Percentiles rank a stretch among this genome's conserved stretches.
Conservation (phyloP, 78 protist genomes). For the Cavenderia fasciculata region DNA sequence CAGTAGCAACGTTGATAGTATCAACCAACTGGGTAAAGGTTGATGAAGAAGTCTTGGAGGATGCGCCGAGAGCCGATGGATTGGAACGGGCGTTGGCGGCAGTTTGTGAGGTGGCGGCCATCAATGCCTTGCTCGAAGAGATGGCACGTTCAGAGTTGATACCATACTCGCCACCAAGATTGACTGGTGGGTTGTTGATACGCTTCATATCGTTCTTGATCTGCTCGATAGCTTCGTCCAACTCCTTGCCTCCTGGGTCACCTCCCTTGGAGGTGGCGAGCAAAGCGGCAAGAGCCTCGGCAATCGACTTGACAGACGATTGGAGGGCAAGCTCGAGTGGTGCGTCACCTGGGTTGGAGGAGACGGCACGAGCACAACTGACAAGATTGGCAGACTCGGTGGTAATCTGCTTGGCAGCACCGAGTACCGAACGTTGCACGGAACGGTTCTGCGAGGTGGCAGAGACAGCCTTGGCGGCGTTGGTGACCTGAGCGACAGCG, state of each 20-base stretch:
- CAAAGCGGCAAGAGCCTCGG: slow-evolving; percentile 58
- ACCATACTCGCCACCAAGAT: slow-evolving; percentile 69
- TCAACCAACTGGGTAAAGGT: slow-evolving; percentile 51
- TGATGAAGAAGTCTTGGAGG: slow-evolving; percentile 55
- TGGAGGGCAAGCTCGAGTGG: slow-evolving; percentile 41
- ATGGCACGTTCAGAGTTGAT: slow-evolving; percentile 41
- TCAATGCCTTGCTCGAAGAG: slow-evolving; percentile 21
- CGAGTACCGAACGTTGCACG: slow-evolving; percentile 69
- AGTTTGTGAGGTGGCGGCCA: slow-evolving; percentile 35
- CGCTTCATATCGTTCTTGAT: slow-evolving; percentile 55
- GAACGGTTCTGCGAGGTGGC: slow-evolving; percentile 48
- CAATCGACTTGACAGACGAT: slow-evolving; percentile 63
- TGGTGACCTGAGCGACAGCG: slow-evolving; percentile 71
- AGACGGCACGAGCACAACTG: slow-evolving; percentile 68
- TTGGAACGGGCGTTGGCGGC: slow-evolving; percentile 65
- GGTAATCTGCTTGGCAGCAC: slow-evolving; percentile 76
- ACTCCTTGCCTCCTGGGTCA: slow-evolving; percentile 80
- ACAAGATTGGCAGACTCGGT: slow-evolving; percentile 61
- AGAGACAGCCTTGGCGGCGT: slow-evolving; percentile 78
- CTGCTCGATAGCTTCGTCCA: slow-evolving; percentile 70
- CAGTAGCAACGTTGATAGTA: slow-evolving; percentile 42
- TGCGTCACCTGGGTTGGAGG: slow-evolving; percentile 75
- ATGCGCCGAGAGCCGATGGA: slow-evolving; percentile 71
- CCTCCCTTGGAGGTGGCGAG: slow-evolving; percentile 77
- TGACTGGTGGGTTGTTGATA: slow-evolving; percentile 67